These are phyloP conservation scores for Monosporascus sp. DNA, from an alignment of 2,329 filamentous ascomycete species.

Conservation along the genomic window DNA sequence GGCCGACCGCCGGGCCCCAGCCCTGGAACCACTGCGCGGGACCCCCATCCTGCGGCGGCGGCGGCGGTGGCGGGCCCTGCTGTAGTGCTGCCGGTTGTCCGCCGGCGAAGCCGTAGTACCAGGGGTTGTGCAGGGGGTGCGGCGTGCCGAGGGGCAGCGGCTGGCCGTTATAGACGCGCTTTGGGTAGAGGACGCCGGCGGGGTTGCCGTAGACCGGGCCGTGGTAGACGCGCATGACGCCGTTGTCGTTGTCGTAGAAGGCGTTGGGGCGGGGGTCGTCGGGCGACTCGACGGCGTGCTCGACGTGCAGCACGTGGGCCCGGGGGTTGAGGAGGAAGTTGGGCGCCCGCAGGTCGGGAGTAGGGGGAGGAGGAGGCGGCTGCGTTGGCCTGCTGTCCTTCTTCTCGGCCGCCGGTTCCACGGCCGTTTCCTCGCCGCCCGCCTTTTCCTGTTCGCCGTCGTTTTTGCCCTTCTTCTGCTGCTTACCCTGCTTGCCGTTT, in stretches of 20 bases:
- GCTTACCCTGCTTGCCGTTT: conserved; percentile 1
- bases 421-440: neutral
- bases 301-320: conserved; percentile 46
- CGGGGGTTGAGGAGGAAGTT: conserved; percentile 43
- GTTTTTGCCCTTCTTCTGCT: conserved; percentile 2
- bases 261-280: conserved; percentile 54
- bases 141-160: conserved; percentile 37
- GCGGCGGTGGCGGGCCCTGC: neutral
- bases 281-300: conserved; percentile 47
- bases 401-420: conserved; percentile 1
- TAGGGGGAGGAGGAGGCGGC: neutral
- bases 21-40: conserved; percentile 17
- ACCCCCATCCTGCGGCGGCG: neutral
- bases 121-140: conserved; percentile 38
- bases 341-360: conserved; percentile 29
- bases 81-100: conserved; percentile 8
- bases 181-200: conserved; percentile 41
- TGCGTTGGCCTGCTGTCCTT: conserved; percentile 4
- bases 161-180: conserved; percentile 23
- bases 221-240: conserved; percentile 52
- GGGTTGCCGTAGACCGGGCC: conserved; percentile 50
- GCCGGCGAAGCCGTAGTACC: conserved; percentile 31
- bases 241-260: conserved; percentile 48
- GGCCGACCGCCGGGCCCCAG: conserved; percentile 7
- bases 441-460: neutral